Conservation (phyloP, 2,329 filamentous ascomycete species). For the Paraphaeosphaeria minitans region DNA sequence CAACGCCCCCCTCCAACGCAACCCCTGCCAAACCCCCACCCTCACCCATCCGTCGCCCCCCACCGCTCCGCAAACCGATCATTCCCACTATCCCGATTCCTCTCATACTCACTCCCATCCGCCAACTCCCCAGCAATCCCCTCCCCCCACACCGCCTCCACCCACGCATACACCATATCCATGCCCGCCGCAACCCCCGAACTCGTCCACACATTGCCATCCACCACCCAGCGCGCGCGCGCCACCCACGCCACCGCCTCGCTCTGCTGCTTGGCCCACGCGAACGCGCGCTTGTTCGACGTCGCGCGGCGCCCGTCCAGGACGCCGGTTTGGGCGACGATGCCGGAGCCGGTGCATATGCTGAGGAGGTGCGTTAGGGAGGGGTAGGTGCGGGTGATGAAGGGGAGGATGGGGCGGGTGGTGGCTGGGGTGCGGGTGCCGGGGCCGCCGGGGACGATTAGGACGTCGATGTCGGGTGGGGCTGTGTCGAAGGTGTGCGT, state of each 20-base stretch:
- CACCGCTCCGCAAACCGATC: conserved; percentile 62
- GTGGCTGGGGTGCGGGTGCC: conserved; percentile 50
- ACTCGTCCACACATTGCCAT: conserved; percentile 70
- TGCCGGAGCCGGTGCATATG: conserved; percentile 68
- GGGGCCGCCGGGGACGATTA: conserved; percentile 69
- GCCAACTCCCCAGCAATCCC: conserved; percentile 57
- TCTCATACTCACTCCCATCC: conserved; percentile 62
- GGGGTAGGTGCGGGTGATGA: conserved; percentile 53
- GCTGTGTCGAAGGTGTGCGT: conserved; percentile 62
- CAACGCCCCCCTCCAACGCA: not conserved
- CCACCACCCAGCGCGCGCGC: conserved; percentile 66
- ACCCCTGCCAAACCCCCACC: too few species aligned
- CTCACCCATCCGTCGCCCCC: conserved; percentile 21
- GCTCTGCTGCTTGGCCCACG: conserved; percentile 53
- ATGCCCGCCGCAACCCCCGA: conserved; percentile 69
- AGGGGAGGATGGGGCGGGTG: conserved; percentile 50
- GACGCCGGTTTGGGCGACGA: conserved; percentile 64
- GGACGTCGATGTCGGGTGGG: conserved; percentile 60
- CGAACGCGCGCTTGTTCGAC: conserved; percentile 68
- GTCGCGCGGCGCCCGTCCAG: conserved; percentile 67
- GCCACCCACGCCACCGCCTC: conserved; percentile 64
- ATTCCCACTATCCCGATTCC: conserved; percentile 54
- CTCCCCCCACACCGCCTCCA: conserved; percentile 60
- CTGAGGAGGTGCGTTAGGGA: conserved; percentile 63
- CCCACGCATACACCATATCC: conserved; percentile 64